Percentiles rank a stretch among this genome's conserved stretches.
These are phyloP conservation scores for Phanerodontia chrysosporium DNA, from an alignment of 768 basidiomycete genomes.

Conservation along the genomic window DNA sequence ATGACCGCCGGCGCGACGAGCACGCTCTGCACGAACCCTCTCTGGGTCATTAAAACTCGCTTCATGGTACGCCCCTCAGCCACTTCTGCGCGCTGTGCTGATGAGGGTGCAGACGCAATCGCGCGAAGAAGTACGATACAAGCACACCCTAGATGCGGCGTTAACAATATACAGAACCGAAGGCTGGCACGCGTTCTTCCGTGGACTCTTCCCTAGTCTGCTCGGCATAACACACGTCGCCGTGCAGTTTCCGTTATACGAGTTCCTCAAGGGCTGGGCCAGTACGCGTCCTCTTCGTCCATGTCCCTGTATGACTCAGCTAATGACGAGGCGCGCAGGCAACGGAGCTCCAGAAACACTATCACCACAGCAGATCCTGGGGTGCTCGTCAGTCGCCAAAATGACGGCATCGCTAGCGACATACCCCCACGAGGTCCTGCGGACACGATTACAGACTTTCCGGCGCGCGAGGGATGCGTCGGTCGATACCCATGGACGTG, in stretches of 20 bases:
- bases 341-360: conserved; percentile 45
- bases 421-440: conserved; percentile 97
- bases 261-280: conserved; percentile 81
- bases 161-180: conserved; percentile 86
- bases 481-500: conserved; percentile 42
- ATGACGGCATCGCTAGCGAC: conserved; percentile 95
- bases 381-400: conserved; percentile 91
- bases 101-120: conserved; percentile 67
- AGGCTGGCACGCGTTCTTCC: conserved; percentile 87
- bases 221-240: conserved; percentile 93
- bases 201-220: conserved; percentile 88
- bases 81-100: conserved; percentile 8
- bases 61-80: conserved; percentile 74
- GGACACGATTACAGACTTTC: conserved; percentile 94
- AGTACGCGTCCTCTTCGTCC: conserved; percentile 52
- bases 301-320: neutral
- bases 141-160: conserved; percentile 88
- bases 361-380: conserved; percentile 61
- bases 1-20: conserved; percentile 94
- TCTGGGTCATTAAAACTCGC: conserved; percentile 99
- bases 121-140: conserved; percentile 71
- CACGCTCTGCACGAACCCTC: conserved; percentile 89
- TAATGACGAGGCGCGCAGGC: conserved; percentile 28
- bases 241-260: conserved; percentile 96
- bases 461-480: conserved; percentile 52